A percentile compares a stretch with the other conserved stretches of the same genome.
phyloP scores from a whole-genome alignment of 768 basidiomycete genomes.

The Lentinula sp. region DNA sequence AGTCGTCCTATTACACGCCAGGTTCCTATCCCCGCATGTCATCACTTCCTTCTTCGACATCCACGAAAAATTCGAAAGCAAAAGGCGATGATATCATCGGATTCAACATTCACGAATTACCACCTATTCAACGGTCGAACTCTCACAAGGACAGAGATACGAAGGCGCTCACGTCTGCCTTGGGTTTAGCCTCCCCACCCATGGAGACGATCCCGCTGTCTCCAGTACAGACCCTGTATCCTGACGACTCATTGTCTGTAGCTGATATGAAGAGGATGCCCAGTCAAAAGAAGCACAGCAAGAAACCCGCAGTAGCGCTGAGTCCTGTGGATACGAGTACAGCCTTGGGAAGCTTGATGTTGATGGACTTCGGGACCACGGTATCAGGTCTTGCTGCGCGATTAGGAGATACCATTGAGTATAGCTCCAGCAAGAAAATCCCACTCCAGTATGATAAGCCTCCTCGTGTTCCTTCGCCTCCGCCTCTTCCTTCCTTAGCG shows the following conservation, averaged over 20 bases:
- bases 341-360: constrained; percentile 54
- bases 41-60: constrained; percentile 27
- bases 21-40: constrained; percentile 52
- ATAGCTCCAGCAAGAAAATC: neutral
- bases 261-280: constrained; percentile 34
- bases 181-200: constrained; percentile 24
- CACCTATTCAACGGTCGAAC: constrained; percentile 30
- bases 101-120: constrained; percentile 25
- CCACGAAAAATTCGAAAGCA: constrained; percentile 11
- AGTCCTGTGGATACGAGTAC: constrained; percentile 35
- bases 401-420: constrained; percentile 6
- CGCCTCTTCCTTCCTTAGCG: constrained; percentile 62
- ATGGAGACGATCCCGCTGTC: constrained; percentile 33
- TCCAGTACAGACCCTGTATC: constrained; percentile 60
- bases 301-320: constrained; percentile 18
- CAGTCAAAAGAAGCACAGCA: constrained; percentile 10
- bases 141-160: constrained; percentile 35
- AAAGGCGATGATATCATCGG: constrained; percentile 24
- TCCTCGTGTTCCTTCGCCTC: constrained; percentile 77
- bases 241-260: constrained; percentile 68
- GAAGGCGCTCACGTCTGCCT: constrained; percentile 29
- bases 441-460: constrained; percentile 44
- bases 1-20: constrained; percentile 60
- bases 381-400: constrained; percentile 22
- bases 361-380: constrained; percentile 46